Conservation (phyloP, 495 filamentous ascomycete species). For the Lophiotrema nucula region DNA sequence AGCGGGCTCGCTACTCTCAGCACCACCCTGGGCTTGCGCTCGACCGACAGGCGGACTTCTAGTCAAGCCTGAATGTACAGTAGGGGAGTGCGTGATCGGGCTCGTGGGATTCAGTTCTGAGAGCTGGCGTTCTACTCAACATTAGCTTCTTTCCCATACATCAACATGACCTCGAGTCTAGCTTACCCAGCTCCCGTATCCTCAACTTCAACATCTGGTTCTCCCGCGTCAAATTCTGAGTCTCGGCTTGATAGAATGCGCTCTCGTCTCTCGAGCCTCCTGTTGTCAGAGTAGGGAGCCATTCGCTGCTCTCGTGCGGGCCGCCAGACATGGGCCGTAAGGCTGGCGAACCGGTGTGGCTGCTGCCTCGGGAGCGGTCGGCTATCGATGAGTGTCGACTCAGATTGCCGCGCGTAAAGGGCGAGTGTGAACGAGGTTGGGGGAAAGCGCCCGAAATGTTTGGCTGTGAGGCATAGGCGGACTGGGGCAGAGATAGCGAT, state of each 20-base stretch:
- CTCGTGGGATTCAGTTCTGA: constrained; percentile 25
- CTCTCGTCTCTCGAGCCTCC: constrained; percentile 61
- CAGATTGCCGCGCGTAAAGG: constrained; percentile 47
- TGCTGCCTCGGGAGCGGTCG: constrained; percentile 34
- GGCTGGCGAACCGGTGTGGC: constrained; percentile 42
- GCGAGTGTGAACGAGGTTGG: constrained; percentile 36
- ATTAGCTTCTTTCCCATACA: neutral
- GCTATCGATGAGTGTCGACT: constrained; percentile 50
- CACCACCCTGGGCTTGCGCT: too few relatives aligned
- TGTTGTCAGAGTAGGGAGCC: constrained; percentile 25
- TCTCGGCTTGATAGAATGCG: constrained; percentile 90
- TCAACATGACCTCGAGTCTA: neutral
- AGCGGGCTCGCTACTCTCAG: too few relatives aligned
- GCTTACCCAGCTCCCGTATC: constrained; percentile 76
- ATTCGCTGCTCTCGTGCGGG: constrained; percentile 36
- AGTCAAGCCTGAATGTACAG: constrained; percentile 5
- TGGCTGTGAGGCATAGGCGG: constrained; percentile 34
- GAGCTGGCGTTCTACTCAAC: constrained; percentile 26
- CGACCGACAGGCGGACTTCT: too few relatives aligned
- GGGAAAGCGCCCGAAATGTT: neutral
- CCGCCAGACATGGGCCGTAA: constrained; percentile 36
- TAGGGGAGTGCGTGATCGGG: constrained; percentile 24
- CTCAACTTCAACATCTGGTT: constrained; percentile 89
- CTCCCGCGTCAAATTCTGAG: constrained; percentile 78
- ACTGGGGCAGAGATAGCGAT: constrained; percentile 52